Base-by-base conservation (phyloP, 805 yeast species). In the Candida orba region DNA sequence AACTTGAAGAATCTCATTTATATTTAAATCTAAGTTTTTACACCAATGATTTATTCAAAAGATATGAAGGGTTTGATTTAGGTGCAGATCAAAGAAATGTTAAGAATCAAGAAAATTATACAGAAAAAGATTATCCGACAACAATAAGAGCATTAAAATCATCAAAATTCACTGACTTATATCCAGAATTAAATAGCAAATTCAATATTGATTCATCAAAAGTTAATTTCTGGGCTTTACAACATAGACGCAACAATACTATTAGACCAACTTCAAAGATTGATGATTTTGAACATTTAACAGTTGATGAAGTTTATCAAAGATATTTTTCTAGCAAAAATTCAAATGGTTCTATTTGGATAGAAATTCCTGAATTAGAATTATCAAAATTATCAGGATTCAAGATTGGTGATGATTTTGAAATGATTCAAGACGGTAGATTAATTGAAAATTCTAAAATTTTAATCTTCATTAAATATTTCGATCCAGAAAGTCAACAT, bases 1-100 rank as follows among this genome's bases (percentile, higher is more conserved):
- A 84, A 49, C 67, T 72, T 36, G 87, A 81, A 49, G 97, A 91
- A 57, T 79, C 77, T 65, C 86, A 79, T 54, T 57, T 79, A 22
- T 83, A 78, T 55, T 66, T 75, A 36, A 73, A 72, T 41, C 72
- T 86, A 41, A 73, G 76, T 41, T 63, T 87, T 27, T 77, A 76
- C 45, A 72, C 84, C 0, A 58, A 67, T 34, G 58, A 67, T 2
- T 74, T 78, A 35, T 82, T 86, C 53, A 64, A 67, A 44, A 66
- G 75, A 42, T 81, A 76, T 56, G 71, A 77, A 54, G 95, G 95
- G 0, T 81, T 85, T 56, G 96, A 89, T 59, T 57, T 84, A 14
- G 86, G 81, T 12, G 81, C 87, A 4, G 85, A 85, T 68, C 73
- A 75, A 13, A 51, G 58, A 17, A 51, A 59, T 10, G 67, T 68